phyloP scores from a whole-genome alignment of 345 rosid species.

The Eucalyptus decipiens region DNA sequence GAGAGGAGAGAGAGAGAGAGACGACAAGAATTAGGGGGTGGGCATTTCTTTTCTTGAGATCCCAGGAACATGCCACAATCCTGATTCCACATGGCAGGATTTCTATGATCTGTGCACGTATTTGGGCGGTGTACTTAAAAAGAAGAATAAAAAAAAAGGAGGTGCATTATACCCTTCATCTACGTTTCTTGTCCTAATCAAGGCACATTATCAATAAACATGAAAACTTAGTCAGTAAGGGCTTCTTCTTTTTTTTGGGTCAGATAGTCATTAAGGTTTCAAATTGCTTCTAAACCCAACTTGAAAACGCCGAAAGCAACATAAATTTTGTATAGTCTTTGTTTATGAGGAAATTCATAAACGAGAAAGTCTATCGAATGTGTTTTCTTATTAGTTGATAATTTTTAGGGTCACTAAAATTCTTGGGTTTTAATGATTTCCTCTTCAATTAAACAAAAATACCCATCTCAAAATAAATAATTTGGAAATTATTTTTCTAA shows the following conservation, averaged over 20 bases:
- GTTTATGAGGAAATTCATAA: not conserved
- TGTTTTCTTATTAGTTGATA: not conserved
- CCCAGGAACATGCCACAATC: slow-evolving; percentile 1
- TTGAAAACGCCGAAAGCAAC: not conserved
- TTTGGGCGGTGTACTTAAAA: not conserved
- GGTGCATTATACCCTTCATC: not conserved
- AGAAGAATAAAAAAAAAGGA: not conserved
- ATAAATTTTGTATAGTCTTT: not conserved
- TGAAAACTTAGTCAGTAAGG: not conserved
- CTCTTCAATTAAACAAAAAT: not conserved
- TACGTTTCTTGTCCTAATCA: not conserved
- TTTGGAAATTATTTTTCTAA: too few species aligned
- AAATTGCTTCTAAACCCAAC: not conserved
- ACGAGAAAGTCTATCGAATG: not conserved
- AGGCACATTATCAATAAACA: not conserved
- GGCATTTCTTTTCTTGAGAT: not conserved
- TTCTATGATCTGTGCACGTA: not conserved
- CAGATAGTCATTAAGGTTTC: not conserved
- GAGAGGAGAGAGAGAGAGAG: not conserved
- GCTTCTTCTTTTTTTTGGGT: too few species aligned
- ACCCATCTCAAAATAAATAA: not conserved
- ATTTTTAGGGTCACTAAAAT: not conserved
- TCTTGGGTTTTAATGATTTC: not conserved
- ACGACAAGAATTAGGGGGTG: not conserved
- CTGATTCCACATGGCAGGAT: not conserved